Conservation (phyloP, 2,329 filamentous ascomycete genomes). For the Nothophaeocryptopus gaeumannii region DNA sequence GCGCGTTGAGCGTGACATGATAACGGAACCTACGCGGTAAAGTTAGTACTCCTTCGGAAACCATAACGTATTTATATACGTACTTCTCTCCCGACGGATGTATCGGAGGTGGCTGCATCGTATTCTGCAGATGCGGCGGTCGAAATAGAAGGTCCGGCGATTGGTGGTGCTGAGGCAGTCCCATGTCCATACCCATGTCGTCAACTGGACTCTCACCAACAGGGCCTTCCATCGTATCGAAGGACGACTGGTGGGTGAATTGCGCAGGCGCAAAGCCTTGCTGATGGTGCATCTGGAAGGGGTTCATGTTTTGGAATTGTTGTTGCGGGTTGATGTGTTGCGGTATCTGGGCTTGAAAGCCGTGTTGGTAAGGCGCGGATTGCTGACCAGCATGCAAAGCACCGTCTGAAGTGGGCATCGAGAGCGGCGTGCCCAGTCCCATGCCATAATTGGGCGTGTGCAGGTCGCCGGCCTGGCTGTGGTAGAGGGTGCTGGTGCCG, state of each 20-base stretch:
- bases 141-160: slow-evolving; percentile 61
- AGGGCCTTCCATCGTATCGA: slow-evolving; percentile 67
- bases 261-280: slow-evolving; percentile 70
- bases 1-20: slow-evolving; percentile 84
- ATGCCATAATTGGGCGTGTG: slow-evolving; percentile 73
- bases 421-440: slow-evolving; percentile 76
- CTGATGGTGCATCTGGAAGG: slow-evolving; percentile 60
- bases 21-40: slow-evolving; percentile 67
- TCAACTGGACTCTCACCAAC: slow-evolving; percentile 66
- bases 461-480: slow-evolving; percentile 73
- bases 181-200: slow-evolving; percentile 52
- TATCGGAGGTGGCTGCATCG: slow-evolving; percentile 41
- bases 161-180: slow-evolving; percentile 59
- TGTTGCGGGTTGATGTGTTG: slow-evolving; percentile 53
- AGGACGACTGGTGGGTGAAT: slow-evolving; percentile 78
- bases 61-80: slow-evolving; percentile 23
- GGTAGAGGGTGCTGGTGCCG: slow-evolving; percentile 75
- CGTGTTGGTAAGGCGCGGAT: slow-evolving; percentile 58
- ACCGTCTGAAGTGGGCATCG: slow-evolving; percentile 70
- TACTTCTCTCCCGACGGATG: slow-evolving; percentile 49
- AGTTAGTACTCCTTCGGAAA: not conserved
- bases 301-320: slow-evolving; percentile 64
- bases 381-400: slow-evolving; percentile 59
- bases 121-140: slow-evolving; percentile 47
- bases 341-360: slow-evolving; percentile 61